These are phyloP conservation scores for Aspergillus costaricaensis DNA, from an alignment of 2,329 filamentous ascomycete species.

Conservation along the genomic window DNA sequence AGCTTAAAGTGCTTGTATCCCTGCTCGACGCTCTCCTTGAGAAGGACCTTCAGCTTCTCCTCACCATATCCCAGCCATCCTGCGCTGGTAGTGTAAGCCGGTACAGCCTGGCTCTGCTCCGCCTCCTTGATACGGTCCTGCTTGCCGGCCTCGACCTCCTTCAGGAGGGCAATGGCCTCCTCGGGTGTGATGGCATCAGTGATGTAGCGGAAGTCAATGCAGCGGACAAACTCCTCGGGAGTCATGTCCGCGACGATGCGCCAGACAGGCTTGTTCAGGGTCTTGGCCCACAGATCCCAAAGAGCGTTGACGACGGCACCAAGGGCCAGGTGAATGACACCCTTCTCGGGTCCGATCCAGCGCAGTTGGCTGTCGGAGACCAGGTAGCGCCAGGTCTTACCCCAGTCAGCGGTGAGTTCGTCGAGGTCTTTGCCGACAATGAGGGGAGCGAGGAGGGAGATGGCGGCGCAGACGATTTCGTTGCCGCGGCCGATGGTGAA, in stretches of 20 bases:
- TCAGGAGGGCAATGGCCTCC: slow-evolving; percentile 74
- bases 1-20: slow-evolving; percentile 89
- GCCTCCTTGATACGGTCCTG: slow-evolving; percentile 71
- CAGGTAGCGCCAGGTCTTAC: slow-evolving; percentile 86
- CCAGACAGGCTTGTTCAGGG: slow-evolving; percentile 85
- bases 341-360: slow-evolving; percentile 94
- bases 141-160: slow-evolving; percentile 67
- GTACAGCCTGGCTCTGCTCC: slow-evolving; percentile 71
- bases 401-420: slow-evolving; percentile 78
- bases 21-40: slow-evolving; percentile 71
- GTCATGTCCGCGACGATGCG: slow-evolving; percentile 86
- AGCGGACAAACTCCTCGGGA: slow-evolving; percentile 80
- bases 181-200: slow-evolving; percentile 88
- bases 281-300: slow-evolving; percentile 95
- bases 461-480: slow-evolving; percentile 86
- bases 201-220: slow-evolving; percentile 94
- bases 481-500: slow-evolving; percentile 69
- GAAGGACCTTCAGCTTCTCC: slow-evolving; percentile 76
- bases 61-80: slow-evolving; percentile 91
- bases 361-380: slow-evolving; percentile 86
- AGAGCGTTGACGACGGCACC: slow-evolving; percentile 87
- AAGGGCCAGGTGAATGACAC: slow-evolving; percentile 88
- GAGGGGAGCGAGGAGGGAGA: slow-evolving; percentile 74
- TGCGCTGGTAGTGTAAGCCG: slow-evolving; percentile 86
- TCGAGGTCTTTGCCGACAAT: slow-evolving; percentile 74